phyloP scores from a whole-genome alignment of 2,329 filamentous ascomycete genomes.

The Talaromyces sp. region DNA sequence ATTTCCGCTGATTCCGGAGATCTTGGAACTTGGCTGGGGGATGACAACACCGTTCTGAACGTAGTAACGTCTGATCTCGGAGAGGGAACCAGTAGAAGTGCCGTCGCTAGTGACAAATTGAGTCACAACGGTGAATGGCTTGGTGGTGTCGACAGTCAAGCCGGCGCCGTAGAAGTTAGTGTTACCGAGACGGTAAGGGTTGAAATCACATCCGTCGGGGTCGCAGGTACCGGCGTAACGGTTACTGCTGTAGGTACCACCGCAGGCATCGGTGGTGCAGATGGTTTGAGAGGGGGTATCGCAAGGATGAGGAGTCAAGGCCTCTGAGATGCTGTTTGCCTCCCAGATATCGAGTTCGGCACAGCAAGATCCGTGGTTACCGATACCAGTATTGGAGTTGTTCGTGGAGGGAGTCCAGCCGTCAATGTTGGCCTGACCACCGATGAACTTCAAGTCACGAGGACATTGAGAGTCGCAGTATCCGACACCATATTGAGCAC shows the following conservation, averaged over 20 bases:
- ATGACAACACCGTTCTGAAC: constrained; percentile 61
- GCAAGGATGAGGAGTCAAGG: constrained; percentile 66
- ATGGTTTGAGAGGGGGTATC: constrained; percentile 47
- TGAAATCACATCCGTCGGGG: constrained; percentile 68
- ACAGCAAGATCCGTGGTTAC: constrained; percentile 60
- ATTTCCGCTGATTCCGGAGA: constrained; percentile 50
- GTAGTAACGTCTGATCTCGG: constrained; percentile 63
- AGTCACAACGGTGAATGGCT: constrained; percentile 63
- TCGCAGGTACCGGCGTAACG: constrained; percentile 64
- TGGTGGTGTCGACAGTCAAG: constrained; percentile 57
- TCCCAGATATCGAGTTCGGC: constrained; percentile 70
- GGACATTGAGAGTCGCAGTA: constrained; percentile 63
- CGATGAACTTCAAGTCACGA: constrained; percentile 53
- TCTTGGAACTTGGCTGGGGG: constrained; percentile 50
- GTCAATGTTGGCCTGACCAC: constrained; percentile 54
- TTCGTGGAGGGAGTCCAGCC: constrained; percentile 51
- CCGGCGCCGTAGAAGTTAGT: constrained; percentile 60
- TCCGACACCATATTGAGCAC: constrained; percentile 60
- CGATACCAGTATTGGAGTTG: constrained; percentile 55
- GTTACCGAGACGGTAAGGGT: constrained; percentile 65
- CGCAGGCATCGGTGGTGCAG: constrained; percentile 53
- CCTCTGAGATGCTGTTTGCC: constrained; percentile 63
- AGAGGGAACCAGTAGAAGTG: constrained; percentile 55
- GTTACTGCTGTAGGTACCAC: constrained; percentile 50
- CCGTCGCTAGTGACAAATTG: constrained; percentile 61